A percentile compares a stretch with the other conserved stretches of the same genome.
phyloP scores from a whole-genome alignment of 2,329 filamentous ascomycete genomes.

The Rachicladosporium sp. region DNA sequence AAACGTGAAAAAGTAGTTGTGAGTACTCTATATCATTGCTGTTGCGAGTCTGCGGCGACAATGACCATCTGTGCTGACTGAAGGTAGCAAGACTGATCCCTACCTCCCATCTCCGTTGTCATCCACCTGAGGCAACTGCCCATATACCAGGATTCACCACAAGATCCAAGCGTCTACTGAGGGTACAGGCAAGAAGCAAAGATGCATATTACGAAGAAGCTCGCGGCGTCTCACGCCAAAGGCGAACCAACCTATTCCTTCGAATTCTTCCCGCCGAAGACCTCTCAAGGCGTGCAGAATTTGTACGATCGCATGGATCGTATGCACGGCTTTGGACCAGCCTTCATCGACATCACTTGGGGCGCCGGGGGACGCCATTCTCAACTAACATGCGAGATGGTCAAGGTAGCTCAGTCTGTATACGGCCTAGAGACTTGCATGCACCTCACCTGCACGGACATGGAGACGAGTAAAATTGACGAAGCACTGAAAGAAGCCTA shows the following conservation, averaged over 20 bases:
- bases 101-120: no score
- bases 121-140: no score
- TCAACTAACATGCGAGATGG: constrained; percentile 93
- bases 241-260: constrained; percentile 89
- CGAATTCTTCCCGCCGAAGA: constrained; percentile 98
- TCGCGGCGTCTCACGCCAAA: constrained; percentile 66
- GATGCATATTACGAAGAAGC: constrained; percentile 94
- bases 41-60: no score
- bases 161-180: no score
- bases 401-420: constrained; percentile 84
- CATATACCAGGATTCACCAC: no score
- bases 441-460: constrained; percentile 97
- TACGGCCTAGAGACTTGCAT: constrained; percentile 97
- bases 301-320: constrained; percentile 99
- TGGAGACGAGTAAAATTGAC: constrained; percentile 86
- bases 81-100: no score
- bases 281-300: constrained; percentile 93
- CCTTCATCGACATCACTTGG: constrained; percentile 98
- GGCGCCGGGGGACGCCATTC: constrained; percentile 86
- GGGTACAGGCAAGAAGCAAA: constrained; percentile 4
- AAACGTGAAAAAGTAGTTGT: no score
- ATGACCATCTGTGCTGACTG: no score
- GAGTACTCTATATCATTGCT: no score
- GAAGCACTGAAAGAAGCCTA: constrained; percentile 78
- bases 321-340: constrained; percentile 87